phyloP scores from a whole-genome alignment of 495 filamentous ascomycete genomes.

The Chaetomium cochliodes region DNA sequence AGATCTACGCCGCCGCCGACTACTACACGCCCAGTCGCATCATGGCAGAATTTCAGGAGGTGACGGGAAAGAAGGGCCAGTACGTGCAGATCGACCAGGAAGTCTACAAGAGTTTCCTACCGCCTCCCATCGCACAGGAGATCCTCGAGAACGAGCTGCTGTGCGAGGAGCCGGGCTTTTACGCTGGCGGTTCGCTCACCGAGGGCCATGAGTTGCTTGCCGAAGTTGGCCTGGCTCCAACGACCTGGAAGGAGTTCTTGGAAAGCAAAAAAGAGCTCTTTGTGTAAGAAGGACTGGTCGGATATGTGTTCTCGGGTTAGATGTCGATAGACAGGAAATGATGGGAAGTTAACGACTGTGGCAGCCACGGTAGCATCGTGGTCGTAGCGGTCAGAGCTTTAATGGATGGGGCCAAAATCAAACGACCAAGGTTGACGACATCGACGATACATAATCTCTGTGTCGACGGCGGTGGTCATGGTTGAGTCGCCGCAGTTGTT shows the following conservation, averaged over 20 bases:
- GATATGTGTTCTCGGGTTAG: no score
- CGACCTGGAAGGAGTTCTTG: conserved; percentile 14
- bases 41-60: conserved; percentile 35
- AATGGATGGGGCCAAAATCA: no score
- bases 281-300: neutral
- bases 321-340: no score
- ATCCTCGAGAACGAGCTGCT: conserved; percentile 10
- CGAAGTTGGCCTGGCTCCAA: neutral
- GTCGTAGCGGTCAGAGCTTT: no score
- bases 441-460: no score
- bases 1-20: conserved; percentile 41
- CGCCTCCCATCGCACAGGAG: conserved; percentile 10
- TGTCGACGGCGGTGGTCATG: no score
- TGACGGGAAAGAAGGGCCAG: conserved; percentile 48
- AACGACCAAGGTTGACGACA: no score
- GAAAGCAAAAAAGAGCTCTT: neutral
- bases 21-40: conserved; percentile 40
- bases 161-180: conserved; percentile 2
- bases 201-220: neutral
- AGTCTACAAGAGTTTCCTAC: conserved; percentile 37
- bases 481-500: no score
- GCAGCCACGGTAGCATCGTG: no score
- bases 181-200: neutral
- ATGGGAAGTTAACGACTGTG: no score
- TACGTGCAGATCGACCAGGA: conserved; percentile 47